phyloP scores from a whole-genome alignment of 768 basidiomycete species.

The Phanerodontia chrysosporium region DNA sequence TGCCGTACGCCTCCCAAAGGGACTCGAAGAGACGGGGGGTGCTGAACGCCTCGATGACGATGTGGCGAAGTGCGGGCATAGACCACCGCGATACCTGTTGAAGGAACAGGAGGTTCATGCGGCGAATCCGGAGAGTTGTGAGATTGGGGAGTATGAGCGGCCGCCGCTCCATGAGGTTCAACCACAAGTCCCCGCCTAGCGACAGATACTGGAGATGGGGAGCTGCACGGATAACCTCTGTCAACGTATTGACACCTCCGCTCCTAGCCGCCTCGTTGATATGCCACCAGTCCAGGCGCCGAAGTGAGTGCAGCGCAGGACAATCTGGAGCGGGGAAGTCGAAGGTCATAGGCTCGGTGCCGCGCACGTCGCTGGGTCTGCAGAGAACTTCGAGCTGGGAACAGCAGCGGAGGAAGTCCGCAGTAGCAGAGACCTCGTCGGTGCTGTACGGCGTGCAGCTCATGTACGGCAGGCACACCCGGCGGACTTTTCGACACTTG shows the following conservation, averaged over 20 bases:
- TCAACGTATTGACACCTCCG: conserved; percentile 63
- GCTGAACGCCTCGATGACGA: conserved; percentile 49
- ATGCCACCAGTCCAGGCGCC: conserved; percentile 70
- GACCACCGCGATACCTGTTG: conserved; percentile 45
- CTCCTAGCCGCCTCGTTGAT: conserved; percentile 49
- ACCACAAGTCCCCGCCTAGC: conserved; percentile 38
- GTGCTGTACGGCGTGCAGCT: conserved; percentile 19
- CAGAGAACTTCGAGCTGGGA: conserved; percentile 50
- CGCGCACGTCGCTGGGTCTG: conserved; percentile 28
- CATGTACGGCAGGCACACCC: conserved; percentile 55
- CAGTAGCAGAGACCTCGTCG: conserved; percentile 37
- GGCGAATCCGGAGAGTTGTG: conserved; percentile 48
- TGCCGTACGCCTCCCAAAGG: conserved; percentile 48
- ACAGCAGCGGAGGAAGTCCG: conserved; percentile 36
- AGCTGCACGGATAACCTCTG: conserved; percentile 43
- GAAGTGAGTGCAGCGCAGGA: conserved; percentile 45
- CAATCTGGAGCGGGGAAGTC: conserved; percentile 48
- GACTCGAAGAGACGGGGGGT: conserved; percentile 32
- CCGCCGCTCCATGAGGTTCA: conserved; percentile 15
- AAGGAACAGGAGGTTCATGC: conserved; percentile 48
- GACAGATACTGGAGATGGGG: conserved; percentile 58
- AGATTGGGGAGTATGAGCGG: conserved; percentile 41
- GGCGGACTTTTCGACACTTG: conserved; percentile 41
- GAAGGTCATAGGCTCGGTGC: conserved; percentile 35
- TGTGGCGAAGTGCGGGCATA: conserved; percentile 47